Base-by-base conservation (phyloP, 768 basidiomycete species). In the Sistotremastrum niveocremeum region DNA sequence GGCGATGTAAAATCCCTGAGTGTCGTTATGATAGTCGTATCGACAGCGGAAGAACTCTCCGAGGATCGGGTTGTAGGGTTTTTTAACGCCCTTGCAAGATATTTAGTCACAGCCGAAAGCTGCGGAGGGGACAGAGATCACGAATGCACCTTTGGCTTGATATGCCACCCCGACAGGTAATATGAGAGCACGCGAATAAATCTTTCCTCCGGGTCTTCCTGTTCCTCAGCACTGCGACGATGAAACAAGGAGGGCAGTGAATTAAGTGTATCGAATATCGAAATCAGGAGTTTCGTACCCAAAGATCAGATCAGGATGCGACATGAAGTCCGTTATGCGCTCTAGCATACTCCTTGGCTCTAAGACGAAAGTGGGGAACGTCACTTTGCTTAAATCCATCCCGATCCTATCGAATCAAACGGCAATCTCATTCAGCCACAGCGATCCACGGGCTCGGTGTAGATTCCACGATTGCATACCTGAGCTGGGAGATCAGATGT, bases 81-180 rank as follows among this genome's bases (percentile, higher is more conserved):
- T 99, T 83, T 99, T 99, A 50, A 98, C 95, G 45, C 91, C 95
- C 67, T 86, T 93, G 20, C 20, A 20, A 20, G 20, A 20, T 20
- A 20, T 20, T 20, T 20, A 20, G 20, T 20, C 20, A 20, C 2
- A 20, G 20, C 20, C 20, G 20, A 20, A 20, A 20, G 20, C 20
- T 20, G 20, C 20, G 20, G 20, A 20, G 20, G 20, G 20, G 20
- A 20, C 20, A 20, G 20, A 2, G 20, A 20, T 20, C 20, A 20
- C 20, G 20, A 20, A 20, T 20, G 20, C 20, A 20, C 20, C 20
- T 20, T 20, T 53, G 95, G 93, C 65, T 97, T 97, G 68, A 97
- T 93, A 65, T 98, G 95, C 95, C 95, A 99, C 28, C 95, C 95
- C n/a, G 87, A 83, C 41, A 99, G 80, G 61, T 97, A 99, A 61